Evolutionary conservation across 768 basidiomycete genomes (phyloP), one percentile per base, ranked within the genome.

Genomic region (Neoboletus brunneissimus): DNA sequence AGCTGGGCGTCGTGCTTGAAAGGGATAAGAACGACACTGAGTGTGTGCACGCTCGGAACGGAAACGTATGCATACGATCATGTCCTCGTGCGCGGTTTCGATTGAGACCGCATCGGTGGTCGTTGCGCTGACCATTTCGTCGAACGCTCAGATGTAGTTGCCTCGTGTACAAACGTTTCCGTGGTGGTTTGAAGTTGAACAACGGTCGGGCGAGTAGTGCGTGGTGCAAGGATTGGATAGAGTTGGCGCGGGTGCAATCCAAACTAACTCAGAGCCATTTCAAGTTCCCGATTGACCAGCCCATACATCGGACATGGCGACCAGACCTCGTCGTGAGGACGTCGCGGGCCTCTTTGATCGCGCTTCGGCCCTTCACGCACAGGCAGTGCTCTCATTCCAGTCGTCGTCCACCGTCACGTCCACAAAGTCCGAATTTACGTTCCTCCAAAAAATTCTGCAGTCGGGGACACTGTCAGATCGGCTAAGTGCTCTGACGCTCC

Each of bases 61-160:
- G 15, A 10, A 29, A 44, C 20, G 25, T 13, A 29, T 31, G 34
- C 54, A 76, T 73, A 97, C 96, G 62, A 98, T 98, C 93, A 98
- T 97, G 75, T 98, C 97, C 73, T 96, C 93, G 71, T 99, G 96
- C 16, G 88, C 86, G 1, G 96, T 98, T 74, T 99, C 96, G 48
- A 99, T 89, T 53, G 85, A 89, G 55, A 89, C 81, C 20, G 88
- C 87, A 60, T 89, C 87, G 27, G 83, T 81, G 20, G 77, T 78
- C 49, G 77, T 79, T 53, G 82, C 77, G 48, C 48, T 54, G 27
- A 65, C 59, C 64, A 67, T 66, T 29, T 25, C 31, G 53, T 42
- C 18, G n/a, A 31, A 32, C 8, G 31, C 22, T 38, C 25, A 4
- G 27, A 10, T 38, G 25, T 10, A 20, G 48, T n/a, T 27, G 11